phyloP scores from a whole-genome alignment of 1,284 basidiomycete genomes.

The Malassezia sympodialis region DNA sequence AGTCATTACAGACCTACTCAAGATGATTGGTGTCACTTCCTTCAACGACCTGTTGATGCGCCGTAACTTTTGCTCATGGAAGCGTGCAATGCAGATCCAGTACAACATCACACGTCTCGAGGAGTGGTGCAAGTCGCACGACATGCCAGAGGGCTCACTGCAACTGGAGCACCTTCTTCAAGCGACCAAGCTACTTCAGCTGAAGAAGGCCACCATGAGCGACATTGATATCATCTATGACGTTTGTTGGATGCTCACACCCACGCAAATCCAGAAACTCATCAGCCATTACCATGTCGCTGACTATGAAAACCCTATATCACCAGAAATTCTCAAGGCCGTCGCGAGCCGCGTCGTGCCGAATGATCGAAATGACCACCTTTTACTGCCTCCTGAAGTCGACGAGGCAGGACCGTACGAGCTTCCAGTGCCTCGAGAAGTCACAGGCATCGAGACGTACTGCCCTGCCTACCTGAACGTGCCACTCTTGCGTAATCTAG shows the following conservation, averaged over 20 bases:
- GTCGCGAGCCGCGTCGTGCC: slow-evolving; percentile 45
- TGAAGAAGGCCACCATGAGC: slow-evolving; percentile 71
- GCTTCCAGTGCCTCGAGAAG: slow-evolving; percentile 42
- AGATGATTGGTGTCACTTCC: slow-evolving; percentile 89
- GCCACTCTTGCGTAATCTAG: slow-evolving; percentile 38
- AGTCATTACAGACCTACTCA: slow-evolving; percentile 88
- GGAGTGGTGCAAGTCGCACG: slow-evolving; percentile 58
- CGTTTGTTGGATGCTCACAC: slow-evolving; percentile 99
- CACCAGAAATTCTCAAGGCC: slow-evolving; percentile 48
- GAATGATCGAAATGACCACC: slow-evolving; percentile 47
- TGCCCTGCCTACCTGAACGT: slow-evolving; percentile 45
- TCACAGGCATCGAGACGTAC: slow-evolving; percentile 49
- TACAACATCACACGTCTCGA: slow-evolving; percentile 63
- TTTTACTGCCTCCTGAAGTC: slow-evolving; percentile 45
- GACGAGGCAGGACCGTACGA: slow-evolving; percentile 48
- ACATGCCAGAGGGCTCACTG: slow-evolving; percentile 96
- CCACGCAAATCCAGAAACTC: slow-evolving; percentile 97
- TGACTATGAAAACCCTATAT: slow-evolving; percentile 65
- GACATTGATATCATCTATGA: slow-evolving; percentile 95
- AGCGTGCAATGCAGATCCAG: slow-evolving; percentile 58
- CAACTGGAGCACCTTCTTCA: slow-evolving; percentile 99
- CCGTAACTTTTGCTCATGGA: slow-evolving; percentile 99
- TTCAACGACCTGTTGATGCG: slow-evolving; percentile 99
- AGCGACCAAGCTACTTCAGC: slow-evolving; percentile 90
- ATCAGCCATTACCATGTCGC: slow-evolving; percentile 97